Evolutionary conservation across 1,139 yeast species (phyloP).

Genomic region (Chernovozyma aurita): DNA sequence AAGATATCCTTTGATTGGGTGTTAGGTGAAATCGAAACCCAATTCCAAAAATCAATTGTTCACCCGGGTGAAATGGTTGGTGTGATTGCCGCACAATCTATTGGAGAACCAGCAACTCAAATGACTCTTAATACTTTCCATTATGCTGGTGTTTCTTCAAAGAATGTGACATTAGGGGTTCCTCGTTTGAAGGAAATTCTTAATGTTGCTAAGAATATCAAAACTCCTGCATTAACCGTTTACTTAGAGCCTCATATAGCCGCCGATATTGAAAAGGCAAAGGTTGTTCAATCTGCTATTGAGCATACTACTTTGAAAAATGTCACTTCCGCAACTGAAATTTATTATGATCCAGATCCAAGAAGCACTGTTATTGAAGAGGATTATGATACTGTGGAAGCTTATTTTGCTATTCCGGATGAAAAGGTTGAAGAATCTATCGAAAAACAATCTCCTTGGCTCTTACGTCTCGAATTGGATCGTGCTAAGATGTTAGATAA

Average conservation of each 20-base stretch:
- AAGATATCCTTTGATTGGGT: constrained; percentile 94
- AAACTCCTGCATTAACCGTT: constrained; percentile 96
- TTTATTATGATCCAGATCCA: constrained; percentile 97
- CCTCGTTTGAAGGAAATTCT: constrained; percentile 99
- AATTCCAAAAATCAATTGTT: constrained; percentile 87
- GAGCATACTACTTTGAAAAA: constrained; percentile 94
- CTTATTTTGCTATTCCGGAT: constrained; percentile 96
- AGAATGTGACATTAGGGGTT: constrained; percentile 98
- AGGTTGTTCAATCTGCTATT: constrained; percentile 91
- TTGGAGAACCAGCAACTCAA: constrained; percentile 99
- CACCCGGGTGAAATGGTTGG: constrained; percentile 99
- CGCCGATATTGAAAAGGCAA: constrained; percentile 86
- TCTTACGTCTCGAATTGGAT: constrained; percentile 90
- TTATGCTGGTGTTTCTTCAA: constrained; percentile 99
- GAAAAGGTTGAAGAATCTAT: constrained; percentile 92
- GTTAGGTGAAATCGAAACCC: constrained; percentile 87
- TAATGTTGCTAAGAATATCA: constrained; percentile 96
- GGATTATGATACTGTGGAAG: constrained; percentile 95
- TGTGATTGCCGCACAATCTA: constrained; percentile 97
- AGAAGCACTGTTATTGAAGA: constrained; percentile 92
- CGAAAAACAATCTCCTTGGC: constrained; percentile 96
- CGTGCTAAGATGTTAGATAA: constrained; percentile 99
- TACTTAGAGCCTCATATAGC: constrained; percentile 79
- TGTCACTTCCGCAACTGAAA: constrained; percentile 96
- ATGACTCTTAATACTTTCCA: constrained; percentile 99